A percentile compares a stretch with the other conserved stretches of the same genome.
Evolutionary conservation across 495 filamentous ascomycete species (phyloP).

Genomic region (Hyaloscypha hepaticicola): DNA sequence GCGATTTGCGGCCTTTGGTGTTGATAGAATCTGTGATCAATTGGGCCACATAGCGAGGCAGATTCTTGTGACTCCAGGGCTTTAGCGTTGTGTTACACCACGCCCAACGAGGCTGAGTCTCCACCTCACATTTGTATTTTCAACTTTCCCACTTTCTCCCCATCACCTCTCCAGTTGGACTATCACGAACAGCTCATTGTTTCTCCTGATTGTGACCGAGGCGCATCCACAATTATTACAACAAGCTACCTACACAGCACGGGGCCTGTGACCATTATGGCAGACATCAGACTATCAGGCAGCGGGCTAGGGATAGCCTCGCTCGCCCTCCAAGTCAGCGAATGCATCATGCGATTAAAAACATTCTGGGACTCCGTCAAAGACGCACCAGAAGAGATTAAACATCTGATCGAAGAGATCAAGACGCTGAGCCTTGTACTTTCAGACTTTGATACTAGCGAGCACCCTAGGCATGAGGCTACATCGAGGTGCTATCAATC

Average conservation of each 20-base stretch:
- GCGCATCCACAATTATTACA: neutral
- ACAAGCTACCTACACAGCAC: neutral
- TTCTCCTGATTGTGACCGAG: neutral
- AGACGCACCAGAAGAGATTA: slow-evolving; percentile 4
- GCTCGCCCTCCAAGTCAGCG: neutral
- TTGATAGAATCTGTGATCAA: no score
- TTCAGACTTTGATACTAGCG: neutral
- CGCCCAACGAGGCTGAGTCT: neutral
- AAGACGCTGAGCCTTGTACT: neutral
- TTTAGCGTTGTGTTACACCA: neutral
- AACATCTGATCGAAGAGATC: slow-evolving; percentile 6
- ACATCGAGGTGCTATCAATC: neutral
- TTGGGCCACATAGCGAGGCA: neutral
- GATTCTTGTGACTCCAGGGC: neutral
- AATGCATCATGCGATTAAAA: neutral
- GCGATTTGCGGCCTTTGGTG: no score
- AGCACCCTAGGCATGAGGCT: no score
- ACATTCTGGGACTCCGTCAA: neutral
- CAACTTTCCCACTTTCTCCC: neutral
- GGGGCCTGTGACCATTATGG: neutral
- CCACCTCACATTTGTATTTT: neutral
- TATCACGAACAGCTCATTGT: neutral
- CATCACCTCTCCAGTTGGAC: neutral
- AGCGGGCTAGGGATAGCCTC: neutral
- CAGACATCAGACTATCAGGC: neutral